phyloP scores from a whole-genome alignment of 1,284 basidiomycete genomes.

The Ceratobasidium theobromae region DNA sequence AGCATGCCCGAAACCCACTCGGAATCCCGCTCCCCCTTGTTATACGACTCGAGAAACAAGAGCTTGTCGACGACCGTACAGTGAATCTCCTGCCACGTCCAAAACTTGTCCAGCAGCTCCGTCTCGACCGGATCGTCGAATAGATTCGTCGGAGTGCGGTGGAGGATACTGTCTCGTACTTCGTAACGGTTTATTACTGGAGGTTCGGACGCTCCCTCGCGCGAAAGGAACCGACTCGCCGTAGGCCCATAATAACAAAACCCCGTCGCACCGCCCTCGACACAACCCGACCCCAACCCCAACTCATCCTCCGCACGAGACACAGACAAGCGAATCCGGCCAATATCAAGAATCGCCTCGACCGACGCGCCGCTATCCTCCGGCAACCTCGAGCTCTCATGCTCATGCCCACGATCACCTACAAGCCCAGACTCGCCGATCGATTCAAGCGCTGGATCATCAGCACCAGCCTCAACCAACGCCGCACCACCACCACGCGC shows the following conservation, averaged over 20 bases:
- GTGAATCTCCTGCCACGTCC: constrained; percentile 20
- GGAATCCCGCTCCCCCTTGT: constrained; percentile 14
- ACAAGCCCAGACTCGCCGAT: neutral
- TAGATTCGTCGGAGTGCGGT: neutral
- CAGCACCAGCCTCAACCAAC: neutral
- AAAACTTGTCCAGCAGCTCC: constrained; percentile 3
- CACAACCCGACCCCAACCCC: neutral
- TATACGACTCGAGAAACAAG: constrained; percentile 8
- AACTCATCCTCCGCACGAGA: neutral
- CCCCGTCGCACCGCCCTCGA: neutral
- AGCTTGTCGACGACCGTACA: neutral
- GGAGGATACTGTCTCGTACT: neutral
- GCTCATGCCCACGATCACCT: neutral
- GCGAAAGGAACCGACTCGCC: neutral
- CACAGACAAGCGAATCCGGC: neutral
- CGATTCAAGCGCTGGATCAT: neutral
- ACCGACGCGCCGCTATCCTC: constrained; percentile 20
- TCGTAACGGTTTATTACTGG: neutral
- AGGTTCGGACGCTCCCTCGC: neutral
- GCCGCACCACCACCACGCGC: no score
- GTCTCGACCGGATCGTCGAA: constrained; percentile 5
- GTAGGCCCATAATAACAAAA: constrained; percentile 17
- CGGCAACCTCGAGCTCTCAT: neutral
- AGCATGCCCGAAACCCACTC: constrained; percentile 29
- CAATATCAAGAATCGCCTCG: constrained; percentile 15